A percentile compares a stretch with the other conserved stretches of the same genome.
These are phyloP conservation scores for Taxillus chinensis DNA, from an alignment of 164 flowering plant genomes.

Conservation along the genomic window DNA sequence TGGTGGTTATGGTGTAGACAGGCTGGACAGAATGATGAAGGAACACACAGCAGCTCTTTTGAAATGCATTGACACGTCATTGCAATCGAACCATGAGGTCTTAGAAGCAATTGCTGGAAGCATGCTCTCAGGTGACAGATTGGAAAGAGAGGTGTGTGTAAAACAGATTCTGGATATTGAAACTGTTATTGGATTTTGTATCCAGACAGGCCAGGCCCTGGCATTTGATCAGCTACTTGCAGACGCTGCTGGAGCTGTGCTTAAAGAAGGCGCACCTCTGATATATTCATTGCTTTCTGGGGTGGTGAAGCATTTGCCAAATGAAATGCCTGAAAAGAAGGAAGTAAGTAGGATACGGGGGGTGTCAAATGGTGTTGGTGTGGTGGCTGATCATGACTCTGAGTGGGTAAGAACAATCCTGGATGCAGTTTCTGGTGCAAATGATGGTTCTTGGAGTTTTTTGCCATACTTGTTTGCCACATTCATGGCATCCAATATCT, in stretches of 20 bases:
- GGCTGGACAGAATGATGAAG: conserved; percentile 75
- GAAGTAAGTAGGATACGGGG: conserved; percentile 70
- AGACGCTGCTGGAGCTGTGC: conserved; percentile 79
- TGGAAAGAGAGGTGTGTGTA: conserved; percentile 64
- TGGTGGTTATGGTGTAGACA: conserved; percentile 96
- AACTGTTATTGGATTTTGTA: conserved; percentile 81
- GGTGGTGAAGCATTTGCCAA: conserved; percentile 64
- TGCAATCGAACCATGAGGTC: conserved; percentile 79
- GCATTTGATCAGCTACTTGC: conserved; percentile 74
- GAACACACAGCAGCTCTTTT: conserved; percentile 89
- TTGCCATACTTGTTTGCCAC: conserved; percentile 78
- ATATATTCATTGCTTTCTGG: conserved; percentile 63
- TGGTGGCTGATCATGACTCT: conserved; percentile 67
- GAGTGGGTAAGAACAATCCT: conserved; percentile 77
- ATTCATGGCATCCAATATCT: conserved; percentile 78
- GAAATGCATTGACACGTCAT: conserved; percentile 84
- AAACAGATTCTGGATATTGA: conserved; percentile 85
- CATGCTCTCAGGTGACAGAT: conserved; percentile 67
- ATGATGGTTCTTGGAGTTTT: conserved; percentile 82
- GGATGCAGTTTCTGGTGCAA: conserved; percentile 79
- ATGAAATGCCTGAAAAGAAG: conserved; percentile 70
- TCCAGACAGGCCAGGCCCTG: conserved; percentile 86
- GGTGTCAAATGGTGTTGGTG: conserved; percentile 59
- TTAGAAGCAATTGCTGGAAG: conserved; percentile 72
- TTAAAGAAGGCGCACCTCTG: conserved; percentile 80